Evolutionary conservation across 2,329 filamentous ascomycete genomes (phyloP).

Genomic region (Colletotrichum tofieldiae): DNA sequence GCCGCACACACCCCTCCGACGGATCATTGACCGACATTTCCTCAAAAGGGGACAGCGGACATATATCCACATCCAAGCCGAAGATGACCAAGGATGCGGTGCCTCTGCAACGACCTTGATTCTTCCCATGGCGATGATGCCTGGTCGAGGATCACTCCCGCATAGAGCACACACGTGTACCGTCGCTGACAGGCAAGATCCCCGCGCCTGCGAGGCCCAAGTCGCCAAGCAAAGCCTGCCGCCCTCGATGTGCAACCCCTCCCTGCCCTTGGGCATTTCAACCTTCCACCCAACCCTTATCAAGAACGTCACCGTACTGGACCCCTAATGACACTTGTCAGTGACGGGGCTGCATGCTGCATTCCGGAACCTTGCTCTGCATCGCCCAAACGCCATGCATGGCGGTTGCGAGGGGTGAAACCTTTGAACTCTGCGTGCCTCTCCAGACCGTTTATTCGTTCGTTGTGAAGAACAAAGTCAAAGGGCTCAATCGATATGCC

Average conservation of each 20-base stretch:
- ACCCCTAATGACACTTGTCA: constrained; percentile 20
- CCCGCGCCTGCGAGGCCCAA: constrained; percentile 14
- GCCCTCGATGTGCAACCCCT: not conserved
- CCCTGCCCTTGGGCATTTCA: not conserved
- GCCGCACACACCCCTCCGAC: constrained; percentile 10
- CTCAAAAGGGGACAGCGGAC: not conserved
- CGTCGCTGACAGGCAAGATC: constrained; percentile 28
- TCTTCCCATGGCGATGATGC: not conserved
- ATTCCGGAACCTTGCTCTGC: constrained; percentile 23
- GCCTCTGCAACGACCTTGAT: constrained; percentile 12
- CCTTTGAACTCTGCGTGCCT: not conserved
- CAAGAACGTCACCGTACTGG: constrained; percentile 15
- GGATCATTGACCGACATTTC: constrained; percentile 25
- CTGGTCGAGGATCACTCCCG: constrained; percentile 10
- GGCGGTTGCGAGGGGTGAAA: constrained; percentile 12
- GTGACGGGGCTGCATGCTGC: constrained; percentile 16
- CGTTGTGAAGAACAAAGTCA: not conserved
- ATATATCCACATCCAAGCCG: not conserved
- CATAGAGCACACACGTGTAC: constrained; percentile 24
- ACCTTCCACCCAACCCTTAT: not conserved
- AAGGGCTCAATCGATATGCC: not conserved
- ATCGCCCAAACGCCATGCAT: constrained; percentile 21
- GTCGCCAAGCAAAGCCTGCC: not conserved
- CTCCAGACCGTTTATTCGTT: not conserved
- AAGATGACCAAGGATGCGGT: constrained; percentile 17